Percentiles rank a stretch among this genome's conserved stretches.
Conservation (phyloP, 345 rosid genomes). For the Eutrema yunnanense region DNA sequence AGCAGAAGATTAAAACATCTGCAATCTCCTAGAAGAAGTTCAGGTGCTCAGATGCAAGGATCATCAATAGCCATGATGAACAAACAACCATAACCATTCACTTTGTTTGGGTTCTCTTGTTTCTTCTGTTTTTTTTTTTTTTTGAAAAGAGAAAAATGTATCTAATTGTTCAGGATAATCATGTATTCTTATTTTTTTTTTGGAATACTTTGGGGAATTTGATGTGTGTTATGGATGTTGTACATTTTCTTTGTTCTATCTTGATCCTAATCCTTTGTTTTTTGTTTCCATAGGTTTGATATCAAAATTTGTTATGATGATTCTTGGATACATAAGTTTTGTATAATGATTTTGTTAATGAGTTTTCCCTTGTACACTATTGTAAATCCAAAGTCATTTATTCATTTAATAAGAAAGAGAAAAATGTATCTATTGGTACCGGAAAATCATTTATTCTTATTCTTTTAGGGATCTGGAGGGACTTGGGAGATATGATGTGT, state of each 20-base stretch:
- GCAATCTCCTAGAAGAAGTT: constrained; percentile 48
- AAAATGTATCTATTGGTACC: too few relatives aligned
- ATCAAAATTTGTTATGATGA: neutral
- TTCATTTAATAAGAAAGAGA: too few relatives aligned
- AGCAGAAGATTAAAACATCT: constrained; percentile 58
- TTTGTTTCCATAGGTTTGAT: neutral
- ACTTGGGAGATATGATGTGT: too few relatives aligned
- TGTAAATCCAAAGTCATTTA: neutral
- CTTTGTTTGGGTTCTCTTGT: neutral
- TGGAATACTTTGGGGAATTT: constrained; percentile 12
- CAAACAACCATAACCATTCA: neutral
- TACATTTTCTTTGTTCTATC: constrained; percentile 24
- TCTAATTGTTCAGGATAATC: constrained; percentile 49
- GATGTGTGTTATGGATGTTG: constrained; percentile 32
- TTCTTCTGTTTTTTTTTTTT: neutral
- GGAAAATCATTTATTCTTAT: too few relatives aligned
- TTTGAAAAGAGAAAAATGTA: neutral
- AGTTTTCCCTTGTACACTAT: neutral
- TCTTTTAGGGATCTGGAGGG: too few relatives aligned
- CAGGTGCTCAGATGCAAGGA: constrained; percentile 40
- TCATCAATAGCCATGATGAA: constrained; percentile 39
- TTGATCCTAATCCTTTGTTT: constrained; percentile 7
- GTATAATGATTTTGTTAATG: neutral
- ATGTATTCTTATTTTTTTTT: constrained; percentile 39
- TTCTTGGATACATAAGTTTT: neutral